phyloP scores from a whole-genome alignment of 805 yeast species.

The Clavispora phyllophila region DNA sequence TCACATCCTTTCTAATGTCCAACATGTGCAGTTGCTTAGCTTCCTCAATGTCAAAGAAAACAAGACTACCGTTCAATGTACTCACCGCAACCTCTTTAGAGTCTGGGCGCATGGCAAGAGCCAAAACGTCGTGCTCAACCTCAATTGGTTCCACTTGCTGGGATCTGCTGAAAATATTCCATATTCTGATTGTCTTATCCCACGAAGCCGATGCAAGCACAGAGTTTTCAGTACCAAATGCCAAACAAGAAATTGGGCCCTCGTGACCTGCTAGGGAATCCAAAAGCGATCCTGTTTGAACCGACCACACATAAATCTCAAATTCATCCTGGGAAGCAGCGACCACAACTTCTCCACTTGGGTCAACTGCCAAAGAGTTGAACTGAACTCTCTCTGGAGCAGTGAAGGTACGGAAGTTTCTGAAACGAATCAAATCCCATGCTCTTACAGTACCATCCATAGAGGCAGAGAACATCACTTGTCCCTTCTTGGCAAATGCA shows the following conservation, averaged over 20 bases:
- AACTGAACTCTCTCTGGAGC: constrained; percentile 87
- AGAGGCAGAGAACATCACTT: constrained; percentile 86
- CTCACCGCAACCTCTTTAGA: constrained; percentile 86
- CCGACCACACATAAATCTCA: constrained; percentile 95
- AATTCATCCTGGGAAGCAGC: constrained; percentile 90
- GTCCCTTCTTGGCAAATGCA: constrained; percentile 83
- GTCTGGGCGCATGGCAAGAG: constrained; percentile 84
- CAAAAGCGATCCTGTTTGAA: constrained; percentile 87
- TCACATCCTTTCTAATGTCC: constrained; percentile 83
- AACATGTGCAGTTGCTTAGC: constrained; percentile 78
- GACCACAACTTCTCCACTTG: constrained; percentile 93
- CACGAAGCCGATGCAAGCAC: constrained; percentile 88
- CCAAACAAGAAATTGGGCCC: constrained; percentile 86
- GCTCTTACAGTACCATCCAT: constrained; percentile 96
- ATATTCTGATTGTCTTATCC: constrained; percentile 91
- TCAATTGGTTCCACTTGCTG: constrained; percentile 89
- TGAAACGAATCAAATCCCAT: constrained; percentile 88
- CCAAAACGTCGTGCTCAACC: constrained; percentile 75
- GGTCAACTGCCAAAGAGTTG: constrained; percentile 87
- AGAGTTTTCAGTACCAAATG: constrained; percentile 76
- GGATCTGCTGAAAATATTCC: constrained; percentile 87
- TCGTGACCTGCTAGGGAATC: constrained; percentile 91
- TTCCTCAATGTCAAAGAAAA: constrained; percentile 76
- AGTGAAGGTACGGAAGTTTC: constrained; percentile 93
- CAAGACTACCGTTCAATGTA: constrained; percentile 81